Base-by-base conservation (phyloP, 2,329 filamentous ascomycete genomes). In the Talaromyces rugulosus region DNA sequence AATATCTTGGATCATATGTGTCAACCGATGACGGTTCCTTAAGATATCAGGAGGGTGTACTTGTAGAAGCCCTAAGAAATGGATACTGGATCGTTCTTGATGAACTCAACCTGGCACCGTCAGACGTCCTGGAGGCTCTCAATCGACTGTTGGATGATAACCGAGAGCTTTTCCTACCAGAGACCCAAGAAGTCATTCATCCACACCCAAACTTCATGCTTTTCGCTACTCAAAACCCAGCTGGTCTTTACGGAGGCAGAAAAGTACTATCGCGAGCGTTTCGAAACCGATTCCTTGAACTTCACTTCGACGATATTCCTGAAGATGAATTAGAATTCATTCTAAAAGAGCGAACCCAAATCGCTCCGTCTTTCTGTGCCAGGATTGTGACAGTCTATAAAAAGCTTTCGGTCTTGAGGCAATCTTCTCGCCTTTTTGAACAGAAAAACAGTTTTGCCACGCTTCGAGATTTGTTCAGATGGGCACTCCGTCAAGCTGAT, bases 31-130 rank as follows among this genome's bases (percentile, higher is more conserved):
- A 96, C 71, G 96, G 96, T 5, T 91, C 90, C 64, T 81, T 99
- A 50, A 85, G 83, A 11, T 99, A 97, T 70, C 92, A 96, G 73
- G 96, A 99, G 76, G 95, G 95, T 59, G 83, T 98, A 4, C 82
- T 99, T 6, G 94, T 99, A 0, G 91, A 95, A 73, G 95, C 95
- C 4, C 86, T 99, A 73, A 85, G 94, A 53, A 88, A 96, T 72
- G 95, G 95, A 9, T 91, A 96, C 72, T 99, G 95, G 95, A 96
- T 99, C 64, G 94, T 99, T 23, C 86, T 99, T 1, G 95, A 99
- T 72, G 96, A 99, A 75, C 83, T 99, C 61, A 99, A 99, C 72
- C 78, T 99, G 71, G 96, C 96, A 0, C 95, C 96, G 0, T 98
- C 94, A 0, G 95, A 99, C 79, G 94, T 99, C 27, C 82, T 99